Base-by-base conservation (phyloP, 345 rosid genomes). In the Lepidium didymum region DNA sequence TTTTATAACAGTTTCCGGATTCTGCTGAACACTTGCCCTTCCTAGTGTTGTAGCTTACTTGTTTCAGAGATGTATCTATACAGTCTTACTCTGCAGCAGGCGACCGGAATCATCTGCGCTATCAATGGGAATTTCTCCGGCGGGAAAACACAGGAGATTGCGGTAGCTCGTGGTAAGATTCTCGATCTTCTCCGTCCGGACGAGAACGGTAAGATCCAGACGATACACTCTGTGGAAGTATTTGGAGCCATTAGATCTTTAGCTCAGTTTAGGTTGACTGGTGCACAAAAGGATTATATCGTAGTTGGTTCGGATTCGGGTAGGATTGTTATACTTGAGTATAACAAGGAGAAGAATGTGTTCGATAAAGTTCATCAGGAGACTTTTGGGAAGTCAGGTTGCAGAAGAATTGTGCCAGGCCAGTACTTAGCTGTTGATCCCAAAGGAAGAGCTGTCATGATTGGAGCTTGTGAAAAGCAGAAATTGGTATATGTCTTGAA, bases 261-360 rank as follows among this genome's bases (percentile, higher is more conserved):
- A 50, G 96, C 94, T 61, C 97, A 86, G 72, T 93, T 94, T 72
- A 79, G 99, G 21, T 80, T 94, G n/a, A 94, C 97, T 4, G 99
- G 99, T 25, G 80, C 93, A 12, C 88, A 83, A 36, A 94, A 94
- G 69, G 99, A 94, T 68, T 94, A 91, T 52, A 80, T 94, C 19
- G 97, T 89, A 3, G 96, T 91, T 1, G 97, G 99, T n/a, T 94
- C 97, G 1, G 99, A 94, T 77, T 94, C 99, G 8, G 99, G 99
- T 34, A 81, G 99, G 61, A 91, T 94, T 35, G 97, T 94, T 3
- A 94, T 94, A 7, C 70, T 94, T 6, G 99, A 94, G 31, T 94
- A 87, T 74, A 94, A 89, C 36, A 90, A 83, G 73, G 96, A 88
- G 74, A 86, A 81, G 71, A 94, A 94, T 73, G 83, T 85, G 42